phyloP scores from a whole-genome alignment of 2,329 filamentous ascomycete species.

The Aspergillus ibericus region DNA sequence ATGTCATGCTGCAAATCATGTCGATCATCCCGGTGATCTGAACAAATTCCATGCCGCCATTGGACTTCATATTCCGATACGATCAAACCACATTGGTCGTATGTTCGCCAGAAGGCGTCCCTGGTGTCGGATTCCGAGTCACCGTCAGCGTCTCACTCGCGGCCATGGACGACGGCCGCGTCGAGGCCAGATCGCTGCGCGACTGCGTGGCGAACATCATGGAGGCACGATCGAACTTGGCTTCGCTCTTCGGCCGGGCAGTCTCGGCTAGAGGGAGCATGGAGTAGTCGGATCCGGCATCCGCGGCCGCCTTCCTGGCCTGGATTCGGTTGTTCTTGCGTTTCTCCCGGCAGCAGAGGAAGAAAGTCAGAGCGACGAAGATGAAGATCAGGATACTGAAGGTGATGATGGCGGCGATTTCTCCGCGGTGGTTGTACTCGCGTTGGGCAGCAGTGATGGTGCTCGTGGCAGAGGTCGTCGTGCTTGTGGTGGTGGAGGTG shows the following conservation, averaged over 20 bases:
- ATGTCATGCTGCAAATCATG: background rate
- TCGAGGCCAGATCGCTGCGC: background rate
- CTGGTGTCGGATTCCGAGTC: background rate
- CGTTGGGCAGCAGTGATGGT: background rate
- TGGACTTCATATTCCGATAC: background rate
- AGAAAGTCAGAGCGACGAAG: background rate
- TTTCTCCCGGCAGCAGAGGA: background rate
- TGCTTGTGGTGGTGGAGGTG: conserved; percentile 3
- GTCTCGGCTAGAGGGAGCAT: background rate
- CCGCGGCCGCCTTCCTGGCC: background rate
- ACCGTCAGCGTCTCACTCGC: background rate
- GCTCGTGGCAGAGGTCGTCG: conserved; percentile 3
- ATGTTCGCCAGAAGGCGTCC: background rate
- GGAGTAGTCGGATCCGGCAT: conserved; percentile 1
- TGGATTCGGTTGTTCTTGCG: background rate
- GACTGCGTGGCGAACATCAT: conserved; percentile 9
- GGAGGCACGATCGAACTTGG: conserved; percentile 7
- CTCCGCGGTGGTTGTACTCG: conserved; percentile 1
- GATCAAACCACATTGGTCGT: background rate
- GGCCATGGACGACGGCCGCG: conserved; percentile 4
- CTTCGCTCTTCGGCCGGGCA: background rate
- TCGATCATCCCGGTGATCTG: background rate
- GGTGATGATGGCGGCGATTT: conserved; percentile 4
- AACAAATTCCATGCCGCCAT: background rate
- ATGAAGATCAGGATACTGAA: background rate